Percentiles rank a stretch among this genome's conserved stretches.
These are phyloP conservation scores for Pseudisothecium myosuroides DNA, from an alignment of 225 moss, liverwort and hornwort genomes.

Conservation along the genomic window DNA sequence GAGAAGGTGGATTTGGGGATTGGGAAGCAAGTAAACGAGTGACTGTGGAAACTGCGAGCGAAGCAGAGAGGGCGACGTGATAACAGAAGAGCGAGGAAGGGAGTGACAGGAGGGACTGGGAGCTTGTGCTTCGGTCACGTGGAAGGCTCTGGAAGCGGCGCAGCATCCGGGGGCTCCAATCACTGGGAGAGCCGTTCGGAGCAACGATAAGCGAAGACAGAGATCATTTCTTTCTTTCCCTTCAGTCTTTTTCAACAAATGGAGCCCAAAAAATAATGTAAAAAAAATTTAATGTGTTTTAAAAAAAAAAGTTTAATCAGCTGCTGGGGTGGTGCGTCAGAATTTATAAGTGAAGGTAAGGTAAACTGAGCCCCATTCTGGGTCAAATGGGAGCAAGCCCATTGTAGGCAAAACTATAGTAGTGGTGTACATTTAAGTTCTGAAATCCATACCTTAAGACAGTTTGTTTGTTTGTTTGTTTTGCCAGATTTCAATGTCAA, in stretches of 20 bases:
- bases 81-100: neutral
- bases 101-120: neutral
- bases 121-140: neutral
- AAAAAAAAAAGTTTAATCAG: neutral
- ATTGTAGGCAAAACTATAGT: too few species aligned
- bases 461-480: too few species aligned
- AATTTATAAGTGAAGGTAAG: neutral
- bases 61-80: neutral
- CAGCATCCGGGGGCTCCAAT: slow-evolving; percentile 12
- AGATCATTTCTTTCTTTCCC: neutral
- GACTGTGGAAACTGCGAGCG: neutral
- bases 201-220: neutral
- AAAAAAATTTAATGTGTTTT: too few species aligned
- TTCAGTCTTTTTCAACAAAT: too few species aligned
- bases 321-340: neutral
- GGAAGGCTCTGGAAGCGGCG: neutral
- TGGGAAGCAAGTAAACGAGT: neutral
- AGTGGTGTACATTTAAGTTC: too few species aligned
- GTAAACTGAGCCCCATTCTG: too few species aligned
- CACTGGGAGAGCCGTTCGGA: neutral
- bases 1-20: neutral
- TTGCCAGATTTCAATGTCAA: too few species aligned
- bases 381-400: too few species aligned
- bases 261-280: neutral
- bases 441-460: too few species aligned